Conservation (phyloP, 768 basidiomycete genomes). For the Lentinula edodes region DNA sequence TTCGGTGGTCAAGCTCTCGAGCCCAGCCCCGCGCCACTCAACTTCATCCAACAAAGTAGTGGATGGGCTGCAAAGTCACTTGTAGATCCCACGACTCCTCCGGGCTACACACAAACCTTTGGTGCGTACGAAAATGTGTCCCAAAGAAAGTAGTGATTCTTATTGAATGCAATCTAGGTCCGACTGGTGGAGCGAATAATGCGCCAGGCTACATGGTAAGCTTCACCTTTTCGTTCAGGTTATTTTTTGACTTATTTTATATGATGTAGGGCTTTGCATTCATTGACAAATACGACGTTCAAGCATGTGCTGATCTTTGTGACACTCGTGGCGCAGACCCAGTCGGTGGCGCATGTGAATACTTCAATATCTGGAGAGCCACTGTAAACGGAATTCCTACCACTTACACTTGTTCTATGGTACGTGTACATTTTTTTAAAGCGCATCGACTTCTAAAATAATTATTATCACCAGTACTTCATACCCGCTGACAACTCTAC, state of each 20-base stretch:
- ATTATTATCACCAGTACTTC: conserved; percentile 30
- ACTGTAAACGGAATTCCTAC: conserved; percentile 10
- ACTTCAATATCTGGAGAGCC: conserved; percentile 52
- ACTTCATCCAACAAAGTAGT: conserved; percentile 12
- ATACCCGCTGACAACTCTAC: conserved; percentile 36
- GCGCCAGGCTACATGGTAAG: conserved; percentile 14
- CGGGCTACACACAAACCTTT: conserved; percentile 16
- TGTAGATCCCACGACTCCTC: conserved; percentile 10
- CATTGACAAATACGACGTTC: conserved; percentile 11
- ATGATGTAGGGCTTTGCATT: conserved; percentile 11
- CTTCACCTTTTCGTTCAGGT: background rate
- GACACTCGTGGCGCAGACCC: conserved; percentile 12
- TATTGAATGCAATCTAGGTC: background rate
- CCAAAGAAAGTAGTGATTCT: background rate
- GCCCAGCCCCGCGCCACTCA: background rate
- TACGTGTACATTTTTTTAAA: background rate
- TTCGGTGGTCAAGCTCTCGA: conserved; percentile 9
- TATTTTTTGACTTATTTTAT: background rate
- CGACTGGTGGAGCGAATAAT: conserved; percentile 15
- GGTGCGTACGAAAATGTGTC: background rate
- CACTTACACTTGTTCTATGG: conserved; percentile 14
- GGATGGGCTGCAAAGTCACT: conserved; percentile 13
- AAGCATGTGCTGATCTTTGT: conserved; percentile 10
- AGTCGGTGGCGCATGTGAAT: conserved; percentile 39
- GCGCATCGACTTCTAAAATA: background rate